Percentiles rank a stretch among this genome's conserved stretches.
Conservation (phyloP, 768 basidiomycete species). For the Mycena rebaudengoi region DNA sequence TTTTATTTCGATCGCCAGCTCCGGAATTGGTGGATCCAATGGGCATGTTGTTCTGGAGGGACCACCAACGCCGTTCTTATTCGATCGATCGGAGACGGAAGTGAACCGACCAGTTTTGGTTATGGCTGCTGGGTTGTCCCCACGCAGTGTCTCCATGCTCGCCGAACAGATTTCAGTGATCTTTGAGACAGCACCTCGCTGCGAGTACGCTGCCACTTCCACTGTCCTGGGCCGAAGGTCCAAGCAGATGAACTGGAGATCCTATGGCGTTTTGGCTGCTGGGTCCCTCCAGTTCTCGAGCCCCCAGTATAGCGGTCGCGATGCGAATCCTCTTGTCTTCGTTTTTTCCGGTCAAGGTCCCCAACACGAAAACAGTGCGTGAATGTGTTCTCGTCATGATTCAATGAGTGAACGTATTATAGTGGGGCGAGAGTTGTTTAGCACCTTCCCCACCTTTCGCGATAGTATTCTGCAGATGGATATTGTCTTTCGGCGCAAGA, state of each 20-base stretch:
- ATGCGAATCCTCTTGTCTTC: conserved; percentile 38
- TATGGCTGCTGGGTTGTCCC: conserved; percentile 48
- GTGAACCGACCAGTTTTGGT: conserved; percentile 43
- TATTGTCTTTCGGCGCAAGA: conserved; percentile 34
- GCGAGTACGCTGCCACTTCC: conserved; percentile 11
- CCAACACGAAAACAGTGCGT: conserved; percentile 46
- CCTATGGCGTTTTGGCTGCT: conserved; percentile 32
- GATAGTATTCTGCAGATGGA: conserved; percentile 49
- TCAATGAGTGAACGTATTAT: background rate
- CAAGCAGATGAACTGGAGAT: conserved; percentile 43
- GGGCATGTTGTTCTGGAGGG: conserved; percentile 50
- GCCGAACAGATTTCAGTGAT: conserved; percentile 14
- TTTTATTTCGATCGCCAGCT: conserved; percentile 49
- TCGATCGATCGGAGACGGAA: background rate
- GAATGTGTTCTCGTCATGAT: background rate
- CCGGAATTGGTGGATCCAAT: conserved; percentile 55
- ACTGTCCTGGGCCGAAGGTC: conserved; percentile 37
- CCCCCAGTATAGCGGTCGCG: conserved; percentile 40
- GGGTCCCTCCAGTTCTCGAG: background rate
- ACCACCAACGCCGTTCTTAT: conserved; percentile 28
- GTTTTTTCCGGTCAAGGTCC: conserved; percentile 50
- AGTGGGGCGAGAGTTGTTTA: conserved; percentile 50
- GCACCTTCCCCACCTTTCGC: conserved; percentile 45
- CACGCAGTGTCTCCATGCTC: conserved; percentile 33
- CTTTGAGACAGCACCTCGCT: background rate